Evolutionary conservation across 257 asterid genomes (phyloP).

Genomic region (Penstemon davidsonii): DNA sequence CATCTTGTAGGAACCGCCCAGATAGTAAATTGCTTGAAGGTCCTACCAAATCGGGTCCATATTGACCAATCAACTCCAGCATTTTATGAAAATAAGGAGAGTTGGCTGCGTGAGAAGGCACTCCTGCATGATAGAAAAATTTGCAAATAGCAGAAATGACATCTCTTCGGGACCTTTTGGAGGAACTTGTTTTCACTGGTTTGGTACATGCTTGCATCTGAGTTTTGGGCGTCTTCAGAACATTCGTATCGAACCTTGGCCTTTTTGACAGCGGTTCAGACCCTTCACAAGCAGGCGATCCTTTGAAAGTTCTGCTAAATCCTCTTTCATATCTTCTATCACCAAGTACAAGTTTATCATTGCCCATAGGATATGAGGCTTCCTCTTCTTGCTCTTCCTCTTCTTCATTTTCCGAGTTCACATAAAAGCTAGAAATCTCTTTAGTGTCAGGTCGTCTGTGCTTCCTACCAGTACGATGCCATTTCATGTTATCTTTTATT

Average conservation of each 20-base stretch:
- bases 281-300: conserved; percentile 41
- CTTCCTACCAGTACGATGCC: conserved; percentile 94
- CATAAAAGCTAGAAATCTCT: conserved; percentile 53
- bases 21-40: conserved; percentile 72
- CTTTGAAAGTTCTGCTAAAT: conserved; percentile 51
- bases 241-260: conserved; percentile 55
- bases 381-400: conserved; percentile 70
- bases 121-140: conserved; percentile 89
- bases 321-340: conserved; percentile 61
- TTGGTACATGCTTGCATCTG: conserved; percentile 48
- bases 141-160: conserved; percentile 81
- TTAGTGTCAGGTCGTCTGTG: conserved; percentile 68
- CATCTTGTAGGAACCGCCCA: conserved; percentile 78
- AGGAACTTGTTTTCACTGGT: conserved; percentile 50
- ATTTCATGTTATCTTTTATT: conserved; percentile 90
- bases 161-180: conserved; percentile 70
- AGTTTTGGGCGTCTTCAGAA: conserved; percentile 43
- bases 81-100: conserved; percentile 82
- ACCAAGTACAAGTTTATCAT: conserved; percentile 49
- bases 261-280: conserved; percentile 53
- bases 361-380: conserved; percentile 43
- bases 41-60: conserved; percentile 61
- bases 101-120: conserved; percentile 78
- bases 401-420: conserved; percentile 70
- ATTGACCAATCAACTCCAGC: conserved; percentile 78